phyloP scores from a whole-genome alignment of 768 basidiomycete genomes.

The Serendipita sp. region DNA sequence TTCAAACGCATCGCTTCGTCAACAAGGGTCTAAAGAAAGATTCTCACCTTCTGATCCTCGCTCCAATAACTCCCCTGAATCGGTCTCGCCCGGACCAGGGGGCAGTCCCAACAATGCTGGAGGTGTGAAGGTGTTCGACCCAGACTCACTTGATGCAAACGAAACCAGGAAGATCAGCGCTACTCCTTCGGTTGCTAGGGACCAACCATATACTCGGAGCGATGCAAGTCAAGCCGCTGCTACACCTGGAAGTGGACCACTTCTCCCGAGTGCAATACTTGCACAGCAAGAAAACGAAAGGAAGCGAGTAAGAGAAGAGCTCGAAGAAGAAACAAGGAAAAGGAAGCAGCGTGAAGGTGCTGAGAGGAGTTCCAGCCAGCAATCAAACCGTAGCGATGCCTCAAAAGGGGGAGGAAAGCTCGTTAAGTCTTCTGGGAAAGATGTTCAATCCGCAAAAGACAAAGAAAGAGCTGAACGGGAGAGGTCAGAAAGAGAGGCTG shows the following conservation, averaged over 20 bases:
- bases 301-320: slow-evolving; percentile 36
- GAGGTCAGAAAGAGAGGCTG: slow-evolving; percentile 33
- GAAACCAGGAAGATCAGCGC: slow-evolving; percentile 66
- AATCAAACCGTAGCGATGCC: slow-evolving; percentile 9
- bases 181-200: slow-evolving; percentile 63
- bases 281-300: slow-evolving; percentile 35
- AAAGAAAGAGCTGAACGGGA: slow-evolving; percentile 29
- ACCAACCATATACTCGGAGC: slow-evolving; percentile 13
- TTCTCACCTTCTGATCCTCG: not conserved
- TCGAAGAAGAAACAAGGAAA: slow-evolving; percentile 5
- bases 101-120: slow-evolving; percentile 7
- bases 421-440: slow-evolving; percentile 20
- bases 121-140: slow-evolving; percentile 34
- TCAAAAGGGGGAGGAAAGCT: not conserved
- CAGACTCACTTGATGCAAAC: slow-evolving; percentile 33
- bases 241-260: slow-evolving; percentile 14
- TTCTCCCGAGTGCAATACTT: slow-evolving; percentile 26
- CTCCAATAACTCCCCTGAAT: not conserved
- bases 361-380: slow-evolving; percentile 19
- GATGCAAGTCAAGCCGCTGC: slow-evolving; percentile 2
- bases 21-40: not conserved
- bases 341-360: slow-evolving; percentile 7
- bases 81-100: slow-evolving; percentile 6
- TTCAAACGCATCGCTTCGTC: not conserved
- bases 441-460: slow-evolving; percentile 34